These are phyloP conservation scores for Pseudogymnoascus sp. DNA, from an alignment of 2,329 filamentous ascomycete species.

Conservation along the genomic window DNA sequence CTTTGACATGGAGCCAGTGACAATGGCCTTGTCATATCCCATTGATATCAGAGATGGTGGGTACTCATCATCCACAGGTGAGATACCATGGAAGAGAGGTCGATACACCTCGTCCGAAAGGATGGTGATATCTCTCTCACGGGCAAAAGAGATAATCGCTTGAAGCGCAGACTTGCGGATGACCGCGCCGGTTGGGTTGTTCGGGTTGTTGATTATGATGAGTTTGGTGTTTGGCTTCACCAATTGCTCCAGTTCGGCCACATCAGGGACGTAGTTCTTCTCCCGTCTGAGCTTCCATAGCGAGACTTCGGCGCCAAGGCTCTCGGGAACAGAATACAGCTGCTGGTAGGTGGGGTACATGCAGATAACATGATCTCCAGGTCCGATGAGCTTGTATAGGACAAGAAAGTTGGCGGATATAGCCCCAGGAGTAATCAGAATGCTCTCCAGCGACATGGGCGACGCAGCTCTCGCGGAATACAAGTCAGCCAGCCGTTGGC, in stretches of 20 bases:
- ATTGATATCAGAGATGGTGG: slow-evolving; percentile 66
- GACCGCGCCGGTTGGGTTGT: slow-evolving; percentile 73
- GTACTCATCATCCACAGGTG: slow-evolving; percentile 35
- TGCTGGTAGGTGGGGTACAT: slow-evolving; percentile 86
- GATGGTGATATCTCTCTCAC: slow-evolving; percentile 56
- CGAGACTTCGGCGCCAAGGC: slow-evolving; percentile 69
- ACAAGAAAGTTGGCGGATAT: slow-evolving; percentile 81
- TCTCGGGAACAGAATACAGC: slow-evolving; percentile 67
- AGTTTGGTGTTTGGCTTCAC: slow-evolving; percentile 67
- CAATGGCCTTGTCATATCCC: slow-evolving; percentile 63
- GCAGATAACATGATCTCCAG: slow-evolving; percentile 77
- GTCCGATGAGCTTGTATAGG: slow-evolving; percentile 64
- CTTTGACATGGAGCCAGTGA: slow-evolving; percentile 78
- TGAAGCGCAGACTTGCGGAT: slow-evolving; percentile 56
- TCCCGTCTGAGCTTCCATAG: slow-evolving; percentile 65
- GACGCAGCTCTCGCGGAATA: slow-evolving; percentile 51
- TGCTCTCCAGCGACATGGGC: slow-evolving; percentile 50
- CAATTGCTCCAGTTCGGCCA: slow-evolving; percentile 58
- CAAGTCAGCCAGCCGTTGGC: slow-evolving; percentile 56
- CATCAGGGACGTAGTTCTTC: slow-evolving; percentile 60
- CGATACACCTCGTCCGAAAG: slow-evolving; percentile 78
- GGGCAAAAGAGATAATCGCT: slow-evolving; percentile 57
- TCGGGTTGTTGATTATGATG: slow-evolving; percentile 66
- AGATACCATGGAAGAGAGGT: slow-evolving; percentile 62
- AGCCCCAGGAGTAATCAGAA: slow-evolving; percentile 73